phyloP scores from a whole-genome alignment of 257 asterid species.

The Asclepias syriaca region DNA sequence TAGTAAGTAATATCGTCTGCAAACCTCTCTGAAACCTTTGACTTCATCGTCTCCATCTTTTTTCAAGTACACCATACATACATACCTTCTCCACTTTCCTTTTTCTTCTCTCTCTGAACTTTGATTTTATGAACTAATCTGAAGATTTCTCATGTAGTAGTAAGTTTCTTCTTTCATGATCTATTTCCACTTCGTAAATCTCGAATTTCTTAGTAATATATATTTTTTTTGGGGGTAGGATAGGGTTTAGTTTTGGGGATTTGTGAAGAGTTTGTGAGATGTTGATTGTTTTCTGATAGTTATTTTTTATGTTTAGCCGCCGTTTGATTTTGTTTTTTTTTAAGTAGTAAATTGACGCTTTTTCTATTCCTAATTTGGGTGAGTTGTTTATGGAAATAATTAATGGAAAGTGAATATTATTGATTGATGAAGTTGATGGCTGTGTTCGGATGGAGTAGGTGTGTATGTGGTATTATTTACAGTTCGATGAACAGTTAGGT shows the following conservation, averaged over 20 bases:
- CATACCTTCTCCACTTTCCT: not conserved
- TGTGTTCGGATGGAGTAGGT: not conserved
- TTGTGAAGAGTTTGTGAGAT: not conserved
- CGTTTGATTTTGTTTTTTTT: not conserved
- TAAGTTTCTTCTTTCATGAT: constrained; percentile 8
- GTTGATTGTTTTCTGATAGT: not conserved
- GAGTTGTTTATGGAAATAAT: not conserved
- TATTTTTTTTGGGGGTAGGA: not conserved
- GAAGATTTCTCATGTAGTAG: constrained; percentile 7
- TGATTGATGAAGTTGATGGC: not conserved
- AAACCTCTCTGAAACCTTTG: not conserved
- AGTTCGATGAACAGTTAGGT: not conserved
- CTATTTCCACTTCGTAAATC: constrained; percentile 8
- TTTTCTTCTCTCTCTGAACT: not conserved
- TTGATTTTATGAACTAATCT: constrained; percentile 1
- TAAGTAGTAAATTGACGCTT: no score
- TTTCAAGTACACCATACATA: not conserved
- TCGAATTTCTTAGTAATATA: not conserved
- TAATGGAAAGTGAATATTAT: not conserved
- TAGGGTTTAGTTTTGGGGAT: not conserved
- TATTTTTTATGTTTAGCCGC: not conserved
- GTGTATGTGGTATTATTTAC: not conserved
- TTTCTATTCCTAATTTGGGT: not conserved
- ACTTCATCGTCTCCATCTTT: constrained; percentile 10
- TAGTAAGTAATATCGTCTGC: not conserved